A percentile compares a stretch with the other conserved stretches of the same genome.
phyloP scores from a whole-genome alignment of 2,329 filamentous ascomycete genomes.

The Nigrospora osmanthi region DNA sequence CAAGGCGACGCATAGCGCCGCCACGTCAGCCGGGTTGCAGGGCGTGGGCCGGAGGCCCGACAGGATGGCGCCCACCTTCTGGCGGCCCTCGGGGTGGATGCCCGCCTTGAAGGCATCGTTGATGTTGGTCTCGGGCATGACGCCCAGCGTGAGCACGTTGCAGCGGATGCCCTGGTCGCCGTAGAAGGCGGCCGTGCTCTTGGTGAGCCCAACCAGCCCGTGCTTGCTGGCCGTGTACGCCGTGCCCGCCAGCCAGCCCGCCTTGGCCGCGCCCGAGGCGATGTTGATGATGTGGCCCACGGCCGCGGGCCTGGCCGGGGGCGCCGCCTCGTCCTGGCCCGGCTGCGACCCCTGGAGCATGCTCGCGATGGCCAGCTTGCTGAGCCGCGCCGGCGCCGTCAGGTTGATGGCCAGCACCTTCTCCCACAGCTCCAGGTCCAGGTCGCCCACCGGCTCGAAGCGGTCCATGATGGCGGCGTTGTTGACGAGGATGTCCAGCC shows the following conservation, averaged over 20 bases:
- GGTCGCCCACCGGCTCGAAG: slow-evolving; percentile 36
- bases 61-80: background rate
- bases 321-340: too few relatives aligned
- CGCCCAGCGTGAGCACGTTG: slow-evolving; percentile 40
- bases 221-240: slow-evolving; percentile 41
- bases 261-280: slow-evolving; percentile 5
- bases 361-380: slow-evolving; percentile 32
- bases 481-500: background rate
- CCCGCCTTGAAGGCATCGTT: slow-evolving; percentile 28
- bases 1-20: background rate
- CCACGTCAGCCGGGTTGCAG: background rate
- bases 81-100: slow-evolving; percentile 19
- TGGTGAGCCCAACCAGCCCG: slow-evolving; percentile 43
- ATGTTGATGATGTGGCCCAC: slow-evolving; percentile 17
- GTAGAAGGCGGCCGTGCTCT: slow-evolving; percentile 50
- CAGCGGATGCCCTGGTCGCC: slow-evolving; percentile 41
- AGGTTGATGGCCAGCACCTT: slow-evolving; percentile 36
- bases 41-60: background rate
- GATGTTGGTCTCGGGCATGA: slow-evolving; percentile 46
- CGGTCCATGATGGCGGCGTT: slow-evolving; percentile 10
- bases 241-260: slow-evolving; percentile 18
- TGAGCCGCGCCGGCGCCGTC: slow-evolving; percentile 10
- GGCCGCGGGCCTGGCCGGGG: background rate
- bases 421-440: slow-evolving; percentile 40
- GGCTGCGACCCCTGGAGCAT: slow-evolving; percentile 30